These are phyloP conservation scores for Naematelia encephala DNA, from an alignment of 768 basidiomycete species.

Conservation along the genomic window DNA sequence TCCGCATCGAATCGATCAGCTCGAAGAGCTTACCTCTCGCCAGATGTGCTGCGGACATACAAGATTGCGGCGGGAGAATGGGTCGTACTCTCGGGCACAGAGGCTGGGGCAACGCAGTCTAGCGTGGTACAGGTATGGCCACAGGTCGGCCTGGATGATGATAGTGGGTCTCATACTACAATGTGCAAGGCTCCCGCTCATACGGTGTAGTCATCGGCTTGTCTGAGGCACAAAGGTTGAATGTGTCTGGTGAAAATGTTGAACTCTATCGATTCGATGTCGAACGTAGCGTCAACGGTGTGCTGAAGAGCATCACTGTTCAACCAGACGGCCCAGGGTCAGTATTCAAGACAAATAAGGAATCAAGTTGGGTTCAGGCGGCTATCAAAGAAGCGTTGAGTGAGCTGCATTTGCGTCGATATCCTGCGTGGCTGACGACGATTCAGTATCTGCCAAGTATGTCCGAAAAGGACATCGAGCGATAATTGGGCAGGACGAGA, in stretches of 20 bases:
- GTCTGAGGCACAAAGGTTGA: background rate
- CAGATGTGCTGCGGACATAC: constrained; percentile 32
- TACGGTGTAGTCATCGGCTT: background rate
- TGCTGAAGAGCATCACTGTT: constrained; percentile 14
- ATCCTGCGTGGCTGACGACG: background rate
- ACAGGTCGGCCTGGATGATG: constrained; percentile 26
- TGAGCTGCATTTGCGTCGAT: constrained; percentile 12
- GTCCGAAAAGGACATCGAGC: constrained; percentile 9
- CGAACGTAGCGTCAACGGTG: constrained; percentile 8
- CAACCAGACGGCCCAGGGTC: constrained; percentile 10
- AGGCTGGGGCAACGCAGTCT: background rate
- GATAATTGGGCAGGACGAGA: constrained; percentile 1
- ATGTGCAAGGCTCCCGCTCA: background rate
- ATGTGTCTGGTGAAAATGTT: constrained; percentile 7
- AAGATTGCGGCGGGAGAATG: constrained; percentile 47
- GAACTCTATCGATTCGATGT: constrained; percentile 27
- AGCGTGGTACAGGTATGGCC: constrained; percentile 39
- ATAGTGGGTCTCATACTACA: constrained; percentile 27
- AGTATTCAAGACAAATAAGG: constrained; percentile 18
- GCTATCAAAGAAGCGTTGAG: constrained; percentile 38
- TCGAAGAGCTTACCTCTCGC: constrained; percentile 32
- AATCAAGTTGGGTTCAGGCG: constrained; percentile 33
- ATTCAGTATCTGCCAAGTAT: background rate
- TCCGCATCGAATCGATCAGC: constrained; percentile 8
- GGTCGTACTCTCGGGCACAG: constrained; percentile 22